Evolutionary conservation across 306 rosid species (phyloP).

Genomic region (Cicer pinnatifidum): DNA sequence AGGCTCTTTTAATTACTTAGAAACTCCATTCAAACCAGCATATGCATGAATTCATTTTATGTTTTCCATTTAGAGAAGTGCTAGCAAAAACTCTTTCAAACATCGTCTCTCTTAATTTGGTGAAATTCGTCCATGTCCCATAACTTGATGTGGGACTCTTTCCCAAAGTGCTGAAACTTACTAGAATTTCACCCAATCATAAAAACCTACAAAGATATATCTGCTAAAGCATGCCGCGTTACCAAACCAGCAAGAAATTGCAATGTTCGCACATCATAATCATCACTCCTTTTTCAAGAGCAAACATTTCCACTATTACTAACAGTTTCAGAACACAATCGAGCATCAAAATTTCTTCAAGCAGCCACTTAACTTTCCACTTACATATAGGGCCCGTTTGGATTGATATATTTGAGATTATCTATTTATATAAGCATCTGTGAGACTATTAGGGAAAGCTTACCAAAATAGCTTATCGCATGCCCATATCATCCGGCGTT

Average conservation of each 20-base stretch:
- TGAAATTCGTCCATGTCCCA: too few species aligned
- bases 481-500: too few species aligned
- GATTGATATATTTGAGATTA: background rate
- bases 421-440: background rate
- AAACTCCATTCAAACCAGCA: conserved; percentile 19
- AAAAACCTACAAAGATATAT: background rate
- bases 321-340: background rate
- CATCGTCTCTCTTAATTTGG: too few species aligned
- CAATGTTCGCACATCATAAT: background rate
- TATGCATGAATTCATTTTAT: background rate
- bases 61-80: background rate
- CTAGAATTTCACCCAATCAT: background rate
- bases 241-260: background rate
- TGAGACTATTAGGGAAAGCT: background rate
- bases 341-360: conserved; percentile 20
- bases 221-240: background rate
- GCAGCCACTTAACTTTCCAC: background rate
- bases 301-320: conserved; percentile 9
- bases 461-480: too few species aligned
- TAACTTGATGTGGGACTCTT: too few species aligned
- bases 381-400: background rate
- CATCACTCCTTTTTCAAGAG: background rate
- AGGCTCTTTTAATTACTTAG: background rate
- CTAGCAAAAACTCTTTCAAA: too few species aligned
- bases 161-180: too few species aligned